These are phyloP conservation scores for Sporothrix curviconia DNA, from an alignment of 2,329 filamentous ascomycete species.

Conservation along the genomic window DNA sequence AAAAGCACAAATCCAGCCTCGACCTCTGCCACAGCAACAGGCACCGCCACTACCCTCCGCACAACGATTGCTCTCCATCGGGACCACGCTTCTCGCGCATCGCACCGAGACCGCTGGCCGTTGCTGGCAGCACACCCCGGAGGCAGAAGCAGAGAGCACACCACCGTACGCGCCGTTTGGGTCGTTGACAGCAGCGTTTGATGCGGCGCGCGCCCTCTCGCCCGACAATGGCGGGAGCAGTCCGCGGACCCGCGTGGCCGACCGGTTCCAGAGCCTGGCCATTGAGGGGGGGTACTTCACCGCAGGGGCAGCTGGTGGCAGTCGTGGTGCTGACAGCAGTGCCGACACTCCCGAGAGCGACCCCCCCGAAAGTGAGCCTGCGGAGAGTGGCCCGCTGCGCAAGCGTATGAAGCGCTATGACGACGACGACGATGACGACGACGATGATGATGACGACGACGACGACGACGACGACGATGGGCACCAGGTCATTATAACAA, in stretches of 20 bases:
- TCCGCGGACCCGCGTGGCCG: constrained; percentile 46
- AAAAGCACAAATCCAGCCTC: neutral
- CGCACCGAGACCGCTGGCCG: neutral
- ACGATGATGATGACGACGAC: neutral
- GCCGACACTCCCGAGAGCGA: neutral
- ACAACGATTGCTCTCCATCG: constrained; percentile 1
- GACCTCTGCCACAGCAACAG: neutral
- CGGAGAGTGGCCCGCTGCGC: too few species aligned
- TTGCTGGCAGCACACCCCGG: too few species aligned
- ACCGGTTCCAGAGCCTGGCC: constrained; percentile 45
- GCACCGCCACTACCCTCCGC: neutral
- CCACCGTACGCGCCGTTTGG: neutral
- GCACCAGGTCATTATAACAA: neutral
- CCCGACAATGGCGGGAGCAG: constrained; percentile 41
- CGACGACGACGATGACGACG: neutral
- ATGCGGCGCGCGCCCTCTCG: neutral
- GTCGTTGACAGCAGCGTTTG: too few species aligned
- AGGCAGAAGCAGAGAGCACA: neutral
- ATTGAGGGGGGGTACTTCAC: constrained; percentile 24
- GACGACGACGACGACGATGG: constrained; percentile 29
- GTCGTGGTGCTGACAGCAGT: too few species aligned
- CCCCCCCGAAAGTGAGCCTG: too few species aligned
- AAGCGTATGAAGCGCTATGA: constrained; percentile 13
- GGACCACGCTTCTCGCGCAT: neutral
- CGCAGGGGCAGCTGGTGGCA: neutral